Conservation (phyloP, 2,329 filamentous ascomycete species). For the Aspergillus piperis region DNA sequence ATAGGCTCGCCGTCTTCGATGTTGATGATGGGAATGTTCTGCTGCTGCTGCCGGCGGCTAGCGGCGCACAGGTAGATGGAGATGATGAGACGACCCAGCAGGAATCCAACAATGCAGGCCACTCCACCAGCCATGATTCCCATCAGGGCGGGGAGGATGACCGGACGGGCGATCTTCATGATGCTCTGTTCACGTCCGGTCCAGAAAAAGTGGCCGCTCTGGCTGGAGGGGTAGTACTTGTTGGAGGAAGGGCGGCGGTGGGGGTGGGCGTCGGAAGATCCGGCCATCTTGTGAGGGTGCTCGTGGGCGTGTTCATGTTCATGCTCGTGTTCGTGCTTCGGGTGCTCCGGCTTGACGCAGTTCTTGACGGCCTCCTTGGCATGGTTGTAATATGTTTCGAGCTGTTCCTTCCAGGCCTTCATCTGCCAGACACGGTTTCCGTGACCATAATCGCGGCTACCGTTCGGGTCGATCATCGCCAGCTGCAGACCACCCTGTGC, state of each 20-base stretch:
- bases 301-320: neutral
- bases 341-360: constrained; percentile 7
- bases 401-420: constrained; percentile 28
- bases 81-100: constrained; percentile 30
- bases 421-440: constrained; percentile 21
- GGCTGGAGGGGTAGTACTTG: constrained; percentile 11
- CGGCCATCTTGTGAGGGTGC: neutral
- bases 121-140: constrained; percentile 40
- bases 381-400: constrained; percentile 20
- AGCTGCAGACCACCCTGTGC: constrained; percentile 29
- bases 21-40: neutral
- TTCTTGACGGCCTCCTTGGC: constrained; percentile 14
- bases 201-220: constrained; percentile 25
- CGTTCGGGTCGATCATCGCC: constrained; percentile 27
- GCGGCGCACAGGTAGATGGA: constrained; percentile 12
- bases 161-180: constrained; percentile 34
- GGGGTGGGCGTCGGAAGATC: neutral
- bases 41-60: neutral
- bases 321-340: neutral
- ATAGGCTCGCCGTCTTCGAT: constrained; percentile 11
- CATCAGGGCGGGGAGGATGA: constrained; percentile 42
- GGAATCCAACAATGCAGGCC: constrained; percentile 42
- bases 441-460: constrained; percentile 10
- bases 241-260: neutral
- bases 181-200: constrained; percentile 25